A percentile compares a stretch with the other conserved stretches of the same genome.
These are phyloP conservation scores for Epichloe scottii DNA, from an alignment of 2,329 filamentous ascomycete genomes.

Conservation along the genomic window DNA sequence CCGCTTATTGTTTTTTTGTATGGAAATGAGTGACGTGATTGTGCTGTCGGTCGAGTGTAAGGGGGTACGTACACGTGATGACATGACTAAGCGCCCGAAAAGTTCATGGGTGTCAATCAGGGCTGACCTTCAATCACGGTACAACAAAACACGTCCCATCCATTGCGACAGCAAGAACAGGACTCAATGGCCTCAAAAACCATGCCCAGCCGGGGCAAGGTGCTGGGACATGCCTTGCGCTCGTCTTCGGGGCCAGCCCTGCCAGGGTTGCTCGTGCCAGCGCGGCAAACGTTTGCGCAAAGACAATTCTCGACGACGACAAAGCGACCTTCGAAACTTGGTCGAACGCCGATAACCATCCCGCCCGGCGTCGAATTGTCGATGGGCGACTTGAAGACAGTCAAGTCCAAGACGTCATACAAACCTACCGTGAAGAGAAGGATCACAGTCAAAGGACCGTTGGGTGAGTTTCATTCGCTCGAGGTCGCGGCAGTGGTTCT, in stretches of 20 bases:
- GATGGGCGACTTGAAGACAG: conserved; percentile 47
- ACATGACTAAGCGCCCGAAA: conserved; percentile 11
- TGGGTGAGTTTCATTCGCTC: conserved; percentile 45
- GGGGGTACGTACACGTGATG: conserved; percentile 2
- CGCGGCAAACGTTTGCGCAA: conserved; percentile 39
- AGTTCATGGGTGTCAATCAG: background rate
- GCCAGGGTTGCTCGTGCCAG: conserved; percentile 61
- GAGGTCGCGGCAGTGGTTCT: background rate
- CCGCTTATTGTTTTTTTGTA: background rate
- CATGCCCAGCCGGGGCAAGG: conserved; percentile 47
- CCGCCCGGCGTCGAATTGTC: conserved; percentile 73
- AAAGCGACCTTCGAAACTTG: conserved; percentile 66
- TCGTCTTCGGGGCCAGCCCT: conserved; percentile 39
- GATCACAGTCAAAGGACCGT: conserved; percentile 67
- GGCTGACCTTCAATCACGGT: background rate
- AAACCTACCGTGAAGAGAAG: conserved; percentile 50
- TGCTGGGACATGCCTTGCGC: conserved; percentile 43
- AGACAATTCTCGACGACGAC: conserved; percentile 58
- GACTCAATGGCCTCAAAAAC: conserved; percentile 42
- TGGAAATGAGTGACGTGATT: background rate
- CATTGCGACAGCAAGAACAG: conserved; percentile 4
- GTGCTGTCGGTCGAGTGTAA: background rate
- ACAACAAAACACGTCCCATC: background rate
- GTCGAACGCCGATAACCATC: conserved; percentile 64
- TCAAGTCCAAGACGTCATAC: conserved; percentile 44